phyloP scores from a whole-genome alignment of 2,329 filamentous ascomycete genomes.

The Exophiala dermatitidis region DNA sequence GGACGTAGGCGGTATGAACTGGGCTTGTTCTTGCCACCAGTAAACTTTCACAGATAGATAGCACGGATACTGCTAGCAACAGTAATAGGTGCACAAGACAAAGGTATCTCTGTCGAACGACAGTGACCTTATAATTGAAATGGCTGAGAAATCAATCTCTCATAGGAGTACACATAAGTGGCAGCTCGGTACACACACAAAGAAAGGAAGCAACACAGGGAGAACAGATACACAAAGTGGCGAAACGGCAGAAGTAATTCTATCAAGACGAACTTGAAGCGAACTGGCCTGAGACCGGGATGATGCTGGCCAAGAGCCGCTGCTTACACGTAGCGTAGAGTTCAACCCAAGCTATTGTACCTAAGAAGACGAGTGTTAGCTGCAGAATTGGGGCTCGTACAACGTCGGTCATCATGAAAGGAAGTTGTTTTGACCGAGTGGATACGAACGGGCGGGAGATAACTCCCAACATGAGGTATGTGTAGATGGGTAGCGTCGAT shows the following conservation, averaged over 20 bases:
- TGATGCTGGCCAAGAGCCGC: neutral
- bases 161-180: neutral
- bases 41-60: too few species aligned
- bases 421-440: neutral
- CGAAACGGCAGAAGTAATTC: neutral
- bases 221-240: neutral
- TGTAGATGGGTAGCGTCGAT: neutral
- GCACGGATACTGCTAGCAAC: too few species aligned
- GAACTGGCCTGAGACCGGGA: neutral
- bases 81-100: too few species aligned
- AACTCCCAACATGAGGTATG: neutral
- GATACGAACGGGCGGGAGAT: neutral
- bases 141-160: neutral
- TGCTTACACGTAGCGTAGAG: neutral
- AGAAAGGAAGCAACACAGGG: neutral
- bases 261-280: too few species aligned
- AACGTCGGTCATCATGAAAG: neutral
- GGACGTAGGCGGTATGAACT: too few species aligned
- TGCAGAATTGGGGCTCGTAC: neutral
- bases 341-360: neutral
- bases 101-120: too few species aligned
- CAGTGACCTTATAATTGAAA: neutral
- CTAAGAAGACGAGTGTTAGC: neutral
- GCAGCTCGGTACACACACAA: neutral
- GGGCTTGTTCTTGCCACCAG: too few species aligned